phyloP scores from a whole-genome alignment of 805 yeast species.

The Schizosaccharomyces octosporus region DNA sequence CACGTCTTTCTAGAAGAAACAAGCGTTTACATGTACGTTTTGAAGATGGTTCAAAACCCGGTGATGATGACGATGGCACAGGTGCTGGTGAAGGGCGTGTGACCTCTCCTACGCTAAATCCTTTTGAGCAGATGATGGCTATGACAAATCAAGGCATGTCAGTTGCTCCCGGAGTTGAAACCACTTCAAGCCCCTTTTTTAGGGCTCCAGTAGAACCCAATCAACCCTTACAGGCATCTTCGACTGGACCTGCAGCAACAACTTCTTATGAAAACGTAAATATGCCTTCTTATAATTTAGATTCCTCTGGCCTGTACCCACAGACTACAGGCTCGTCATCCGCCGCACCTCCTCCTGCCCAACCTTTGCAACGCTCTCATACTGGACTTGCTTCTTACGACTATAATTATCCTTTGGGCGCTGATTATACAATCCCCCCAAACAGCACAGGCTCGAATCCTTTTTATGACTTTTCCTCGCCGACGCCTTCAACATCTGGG shows the following conservation, averaged over 20 bases:
- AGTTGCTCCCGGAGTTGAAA: neutral
- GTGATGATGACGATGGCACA: neutral
- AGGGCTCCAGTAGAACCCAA: neutral
- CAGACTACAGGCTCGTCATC: no score
- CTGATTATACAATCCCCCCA: no score
- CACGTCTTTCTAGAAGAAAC: neutral
- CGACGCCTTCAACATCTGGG: neutral
- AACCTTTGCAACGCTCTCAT: no score
- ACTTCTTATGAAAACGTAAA: neutral
- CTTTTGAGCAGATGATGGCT: slow-evolving; percentile 2
- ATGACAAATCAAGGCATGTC: neutral
- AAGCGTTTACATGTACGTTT: neutral
- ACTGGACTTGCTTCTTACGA: no score
- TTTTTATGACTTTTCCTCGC: neutral
- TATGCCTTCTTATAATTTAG: neutral
- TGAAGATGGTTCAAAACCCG: neutral
- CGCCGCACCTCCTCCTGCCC: no score
- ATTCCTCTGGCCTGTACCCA: neutral
- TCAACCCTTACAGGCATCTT: neutral
- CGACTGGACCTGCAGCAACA: neutral
- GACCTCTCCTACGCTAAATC: neutral
- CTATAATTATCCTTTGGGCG: no score
- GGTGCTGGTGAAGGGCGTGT: neutral
- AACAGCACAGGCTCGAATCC: neutral
- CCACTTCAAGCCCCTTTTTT: neutral